These are phyloP conservation scores for Aspergillus egyptiacus DNA, from an alignment of 495 filamentous ascomycete genomes.

Conservation along the genomic window DNA sequence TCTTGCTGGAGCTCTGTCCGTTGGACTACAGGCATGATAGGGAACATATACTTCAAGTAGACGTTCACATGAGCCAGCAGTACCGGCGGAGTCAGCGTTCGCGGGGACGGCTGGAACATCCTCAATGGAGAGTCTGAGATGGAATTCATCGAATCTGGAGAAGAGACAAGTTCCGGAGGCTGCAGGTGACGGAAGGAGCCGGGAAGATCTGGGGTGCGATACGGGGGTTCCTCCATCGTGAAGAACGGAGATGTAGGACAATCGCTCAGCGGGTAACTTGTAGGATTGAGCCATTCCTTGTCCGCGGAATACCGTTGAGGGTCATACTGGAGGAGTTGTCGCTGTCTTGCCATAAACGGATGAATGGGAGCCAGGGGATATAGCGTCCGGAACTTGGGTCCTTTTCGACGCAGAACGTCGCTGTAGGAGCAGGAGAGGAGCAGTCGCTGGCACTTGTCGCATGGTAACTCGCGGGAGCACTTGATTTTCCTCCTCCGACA, in stretches of 20 bases:
- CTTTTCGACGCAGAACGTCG: slow-evolving; percentile 39
- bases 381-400: slow-evolving; percentile 41
- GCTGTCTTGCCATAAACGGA: slow-evolving; percentile 25
- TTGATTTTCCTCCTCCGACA: slow-evolving; percentile 44
- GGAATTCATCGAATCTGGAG: slow-evolving; percentile 36
- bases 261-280: slow-evolving; percentile 16
- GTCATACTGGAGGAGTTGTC: slow-evolving; percentile 4
- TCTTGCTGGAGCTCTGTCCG: slow-evolving; percentile 61
- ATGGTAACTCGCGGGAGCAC: slow-evolving; percentile 39
- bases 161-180: slow-evolving; percentile 35
- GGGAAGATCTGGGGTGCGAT: slow-evolving; percentile 18
- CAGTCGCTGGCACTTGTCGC: slow-evolving; percentile 42
- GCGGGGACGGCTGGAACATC: slow-evolving; percentile 16
- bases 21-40: slow-evolving; percentile 75
- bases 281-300: slow-evolving; percentile 16
- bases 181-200: slow-evolving; percentile 28
- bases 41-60: slow-evolving; percentile 61
- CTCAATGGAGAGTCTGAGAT: slow-evolving; percentile 25
- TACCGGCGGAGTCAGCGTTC: slow-evolving; percentile 31
- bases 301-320: slow-evolving; percentile 18
- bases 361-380: slow-evolving; percentile 42
- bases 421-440: slow-evolving; percentile 43
- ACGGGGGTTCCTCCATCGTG: slow-evolving; percentile 23
- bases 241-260: slow-evolving; percentile 31
- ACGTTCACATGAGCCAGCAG: slow-evolving; percentile 41